phyloP scores from a whole-genome alignment of 306 rosid species.

The Prunus dulcis region DNA sequence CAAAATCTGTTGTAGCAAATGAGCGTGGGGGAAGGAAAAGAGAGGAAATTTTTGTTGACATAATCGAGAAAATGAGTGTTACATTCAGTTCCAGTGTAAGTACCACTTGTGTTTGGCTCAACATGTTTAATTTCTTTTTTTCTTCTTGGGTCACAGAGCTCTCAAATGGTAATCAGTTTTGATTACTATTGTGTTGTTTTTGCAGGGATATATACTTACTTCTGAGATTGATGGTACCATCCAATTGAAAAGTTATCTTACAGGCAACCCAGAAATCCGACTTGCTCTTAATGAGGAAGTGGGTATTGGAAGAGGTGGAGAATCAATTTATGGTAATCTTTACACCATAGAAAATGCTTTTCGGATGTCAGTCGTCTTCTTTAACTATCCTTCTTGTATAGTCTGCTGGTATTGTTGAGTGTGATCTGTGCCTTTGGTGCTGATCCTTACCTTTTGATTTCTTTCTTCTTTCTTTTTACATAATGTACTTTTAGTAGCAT shows the following conservation, averaged over 20 bases:
- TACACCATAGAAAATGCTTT: neutral
- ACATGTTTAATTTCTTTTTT: neutral
- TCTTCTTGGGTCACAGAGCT: neutral
- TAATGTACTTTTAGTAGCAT: neutral
- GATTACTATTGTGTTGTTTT: constrained; percentile 24
- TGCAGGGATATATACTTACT: constrained; percentile 85
- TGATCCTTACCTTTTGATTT: neutral
- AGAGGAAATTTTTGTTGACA: constrained; percentile 92
- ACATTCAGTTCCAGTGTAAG: constrained; percentile 96
- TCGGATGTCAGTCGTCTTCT: neutral
- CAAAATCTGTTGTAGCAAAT: constrained; percentile 86
- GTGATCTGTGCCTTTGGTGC: neutral
- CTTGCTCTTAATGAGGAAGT: constrained; percentile 89
- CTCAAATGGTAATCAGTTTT: neutral
- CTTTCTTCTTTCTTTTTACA: neutral
- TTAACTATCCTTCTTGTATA: neutral
- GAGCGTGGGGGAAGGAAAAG: constrained; percentile 92
- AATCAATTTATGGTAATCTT: constrained; percentile 39
- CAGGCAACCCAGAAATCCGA: constrained; percentile 92
- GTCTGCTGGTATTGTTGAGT: neutral
- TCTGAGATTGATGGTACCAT: constrained; percentile 98
- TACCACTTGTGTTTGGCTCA: neutral
- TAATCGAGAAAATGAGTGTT: constrained; percentile 91
- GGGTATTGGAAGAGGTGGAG: constrained; percentile 74
- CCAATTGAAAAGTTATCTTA: constrained; percentile 96